Evolutionary conservation across 2,329 filamentous ascomycete species (phyloP).

Genomic region (Plenodomus tracheiphilus): DNA sequence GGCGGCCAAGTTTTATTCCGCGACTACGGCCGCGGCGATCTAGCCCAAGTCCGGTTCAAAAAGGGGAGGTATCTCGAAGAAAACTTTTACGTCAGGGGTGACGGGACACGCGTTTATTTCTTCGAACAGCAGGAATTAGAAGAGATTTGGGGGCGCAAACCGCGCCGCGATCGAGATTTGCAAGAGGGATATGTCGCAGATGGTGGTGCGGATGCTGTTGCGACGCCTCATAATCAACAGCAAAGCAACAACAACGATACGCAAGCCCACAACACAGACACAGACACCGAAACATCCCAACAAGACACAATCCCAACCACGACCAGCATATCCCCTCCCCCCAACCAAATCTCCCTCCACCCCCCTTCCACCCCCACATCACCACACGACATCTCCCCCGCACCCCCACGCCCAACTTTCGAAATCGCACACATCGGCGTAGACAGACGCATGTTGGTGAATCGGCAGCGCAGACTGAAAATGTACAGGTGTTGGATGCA

Average conservation of each 20-base stretch:
- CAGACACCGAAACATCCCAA: too few species aligned
- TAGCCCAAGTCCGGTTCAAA: slow-evolving; percentile 96
- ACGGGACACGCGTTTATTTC: slow-evolving; percentile 96
- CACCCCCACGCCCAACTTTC: slow-evolving; percentile 49
- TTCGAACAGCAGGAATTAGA: slow-evolving; percentile 85
- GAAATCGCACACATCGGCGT: slow-evolving; percentile 78
- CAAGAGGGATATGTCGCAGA: slow-evolving; percentile 5
- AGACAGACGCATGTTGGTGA: slow-evolving; percentile 88
- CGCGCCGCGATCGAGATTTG: slow-evolving; percentile 1
- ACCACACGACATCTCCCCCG: slow-evolving; percentile 3
- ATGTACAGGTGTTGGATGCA: slow-evolving; percentile 99
- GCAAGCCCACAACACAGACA: neutral
- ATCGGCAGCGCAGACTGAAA: slow-evolving; percentile 85
- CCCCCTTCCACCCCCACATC: neutral
- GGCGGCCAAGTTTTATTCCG: slow-evolving; percentile 93
- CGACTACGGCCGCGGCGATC: slow-evolving; percentile 92
- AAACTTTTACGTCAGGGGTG: slow-evolving; percentile 95
- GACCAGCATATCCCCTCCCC: neutral
- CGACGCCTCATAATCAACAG: neutral
- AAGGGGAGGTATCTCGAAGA: slow-evolving; percentile 92
- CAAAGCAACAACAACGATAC: too few species aligned
- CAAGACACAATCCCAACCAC: slow-evolving; percentile 1
- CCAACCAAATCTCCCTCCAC: slow-evolving; percentile 8
- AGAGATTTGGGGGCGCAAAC: slow-evolving; percentile 70
- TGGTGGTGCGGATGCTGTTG: slow-evolving; percentile 1